Base-by-base conservation (phyloP, 1,139 yeast species). In the Diutina neorugosa region DNA sequence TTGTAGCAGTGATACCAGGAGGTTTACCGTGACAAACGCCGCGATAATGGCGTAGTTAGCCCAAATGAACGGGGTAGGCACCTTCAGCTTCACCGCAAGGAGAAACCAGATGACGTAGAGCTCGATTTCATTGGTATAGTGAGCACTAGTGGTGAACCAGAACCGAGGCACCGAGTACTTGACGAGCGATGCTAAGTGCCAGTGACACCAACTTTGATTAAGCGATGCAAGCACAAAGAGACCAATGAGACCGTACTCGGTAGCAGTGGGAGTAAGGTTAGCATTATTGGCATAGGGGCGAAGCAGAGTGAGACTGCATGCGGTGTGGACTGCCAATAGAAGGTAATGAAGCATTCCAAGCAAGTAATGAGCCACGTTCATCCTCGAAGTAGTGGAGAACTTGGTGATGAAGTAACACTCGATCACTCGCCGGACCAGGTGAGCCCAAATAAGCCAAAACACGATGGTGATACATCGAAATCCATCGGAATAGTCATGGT, bases 81-180 rank as follows among this genome's bases (percentile, higher is more conserved):
- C 40, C 2, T 14, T 14, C 21, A 27, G 21, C 23, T 27, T 25
- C 6, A 46, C 18, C 8, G 50, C 37, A 4, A 46, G 14, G 1
- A 46, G 4, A 6, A 25, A 46, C 14, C 14, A 27, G 11, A 46
- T n/a, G 1, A 25, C 19, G 11, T 46, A 46, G 14, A 46, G 16
- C 14, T 46, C 50, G 25, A 46, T 46, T n/a, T 46, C 50, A 18
- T 46, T 46, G 14, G 50, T 46, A 18, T 46, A 46, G 27, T 46
- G 50, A 23, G 40, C 50, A 18, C 50, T 46, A 4, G 50, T 46
- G 11, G 16, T 27, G 14, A 5, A 27, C 50, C 50, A 46, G 16
- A 46, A 46, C 2, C 7, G 5, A 3, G 50, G 50, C 1, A 27
- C 6, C 6, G 40, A 16, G 16, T 46, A 46, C 21, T 46, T 46